phyloP scores from a whole-genome alignment of 768 basidiomycete species.

The Phylloporus arenicola region DNA sequence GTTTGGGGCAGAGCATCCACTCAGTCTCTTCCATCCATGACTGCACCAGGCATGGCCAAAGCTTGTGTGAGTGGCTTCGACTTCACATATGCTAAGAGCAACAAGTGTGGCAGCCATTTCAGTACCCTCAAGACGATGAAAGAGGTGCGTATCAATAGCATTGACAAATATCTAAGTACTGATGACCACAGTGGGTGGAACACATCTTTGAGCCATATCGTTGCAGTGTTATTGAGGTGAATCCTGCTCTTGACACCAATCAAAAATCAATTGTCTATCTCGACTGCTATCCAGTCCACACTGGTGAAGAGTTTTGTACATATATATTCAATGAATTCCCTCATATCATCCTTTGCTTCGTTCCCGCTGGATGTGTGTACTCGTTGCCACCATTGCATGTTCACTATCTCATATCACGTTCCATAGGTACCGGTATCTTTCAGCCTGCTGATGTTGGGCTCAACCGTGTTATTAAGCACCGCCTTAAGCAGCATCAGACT shows the following conservation, averaged over 20 bases:
- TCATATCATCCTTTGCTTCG: too few species aligned
- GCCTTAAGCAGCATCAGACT: too few species aligned
- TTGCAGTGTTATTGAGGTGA: slow-evolving; percentile 2
- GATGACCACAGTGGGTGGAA: slow-evolving; percentile 5
- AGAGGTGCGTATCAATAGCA: slow-evolving; percentile 1
- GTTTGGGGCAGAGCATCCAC: slow-evolving; percentile 22
- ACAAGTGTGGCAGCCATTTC: too few species aligned
- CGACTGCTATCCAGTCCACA: slow-evolving; percentile 29
- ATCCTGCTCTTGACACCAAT: slow-evolving; percentile 8
- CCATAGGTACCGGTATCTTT: too few species aligned
- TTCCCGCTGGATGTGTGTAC: too few species aligned
- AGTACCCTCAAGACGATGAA: too few species aligned
- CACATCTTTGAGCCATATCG: slow-evolving; percentile 14
- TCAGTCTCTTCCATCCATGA: slow-evolving; percentile 12
- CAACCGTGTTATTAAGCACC: too few species aligned
- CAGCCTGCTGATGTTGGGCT: too few species aligned
- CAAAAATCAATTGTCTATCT: slow-evolving; percentile 21
- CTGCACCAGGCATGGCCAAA: slow-evolving; percentile 7
- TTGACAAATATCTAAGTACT: background rate
- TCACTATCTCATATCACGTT: too few species aligned
- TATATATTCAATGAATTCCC: slow-evolving; percentile 5
- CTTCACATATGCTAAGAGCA: slow-evolving; percentile 18
- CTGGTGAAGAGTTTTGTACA: slow-evolving; percentile 15
- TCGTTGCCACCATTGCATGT: too few species aligned
- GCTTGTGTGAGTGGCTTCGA: slow-evolving; percentile 15